Evolutionary conservation across 2,329 filamentous ascomycete genomes (phyloP).

Genomic region (Colletotrichum caudatum): DNA sequence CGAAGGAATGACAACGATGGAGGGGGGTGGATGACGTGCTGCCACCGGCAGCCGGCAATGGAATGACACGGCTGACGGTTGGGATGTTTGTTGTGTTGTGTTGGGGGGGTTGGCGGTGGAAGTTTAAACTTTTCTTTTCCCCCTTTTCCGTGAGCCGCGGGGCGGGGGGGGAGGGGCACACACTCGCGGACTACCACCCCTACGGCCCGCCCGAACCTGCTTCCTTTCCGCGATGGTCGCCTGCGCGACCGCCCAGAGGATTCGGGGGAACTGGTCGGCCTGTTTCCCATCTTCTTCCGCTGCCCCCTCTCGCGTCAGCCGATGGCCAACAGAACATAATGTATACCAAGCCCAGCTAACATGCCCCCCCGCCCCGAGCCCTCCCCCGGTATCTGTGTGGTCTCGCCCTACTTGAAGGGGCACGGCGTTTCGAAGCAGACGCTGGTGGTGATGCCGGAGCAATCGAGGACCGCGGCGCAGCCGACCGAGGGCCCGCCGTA

Average conservation of each 20-base stretch:
- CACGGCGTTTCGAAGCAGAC: slow-evolving; percentile 33
- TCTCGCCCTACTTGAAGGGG: slow-evolving; percentile 23
- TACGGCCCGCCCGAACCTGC: neutral
- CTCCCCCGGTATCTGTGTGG: no score
- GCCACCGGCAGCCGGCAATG: neutral
- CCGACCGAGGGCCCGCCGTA: slow-evolving; percentile 38
- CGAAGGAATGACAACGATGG: neutral
- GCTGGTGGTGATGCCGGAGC: slow-evolving; percentile 31
- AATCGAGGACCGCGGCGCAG: slow-evolving; percentile 37
- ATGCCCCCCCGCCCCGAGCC: neutral
- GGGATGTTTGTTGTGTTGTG: neutral
- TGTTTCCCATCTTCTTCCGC: neutral
- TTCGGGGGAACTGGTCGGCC: neutral
- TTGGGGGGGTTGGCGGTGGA: neutral
- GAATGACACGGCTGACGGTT: neutral
- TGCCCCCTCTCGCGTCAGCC: neutral
- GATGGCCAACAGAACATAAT: neutral
- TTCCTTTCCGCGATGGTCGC: neutral
- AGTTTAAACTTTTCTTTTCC: neutral
- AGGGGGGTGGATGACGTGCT: neutral
- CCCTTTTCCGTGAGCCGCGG: no score
- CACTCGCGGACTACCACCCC: neutral
- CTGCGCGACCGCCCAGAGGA: neutral
- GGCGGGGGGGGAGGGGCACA: neutral
- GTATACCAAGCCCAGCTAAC: neutral